Evolutionary conservation across 1,284 basidiomycete species (phyloP).

Genomic region (Irpex rosettiformis): DNA sequence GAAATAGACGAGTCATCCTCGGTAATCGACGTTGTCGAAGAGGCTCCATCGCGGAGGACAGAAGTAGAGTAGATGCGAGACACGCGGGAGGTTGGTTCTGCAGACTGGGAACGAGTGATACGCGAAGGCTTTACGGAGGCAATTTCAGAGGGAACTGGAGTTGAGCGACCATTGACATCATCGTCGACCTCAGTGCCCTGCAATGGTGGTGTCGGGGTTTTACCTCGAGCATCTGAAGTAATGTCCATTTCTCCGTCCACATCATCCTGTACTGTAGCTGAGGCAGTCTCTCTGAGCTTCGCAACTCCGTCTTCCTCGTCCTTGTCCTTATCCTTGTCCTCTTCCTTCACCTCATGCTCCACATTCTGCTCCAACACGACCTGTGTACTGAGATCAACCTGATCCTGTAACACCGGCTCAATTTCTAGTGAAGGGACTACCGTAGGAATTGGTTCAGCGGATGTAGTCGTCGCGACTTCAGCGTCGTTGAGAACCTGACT

Average conservation of each 20-base stretch:
- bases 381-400: constrained; percentile 1
- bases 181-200: constrained; percentile 21
- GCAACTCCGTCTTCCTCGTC: neutral
- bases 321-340: constrained; percentile 7
- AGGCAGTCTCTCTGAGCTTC: constrained; percentile 6
- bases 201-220: neutral
- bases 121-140: constrained; percentile 32
- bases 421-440: neutral
- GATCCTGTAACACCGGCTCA: neutral
- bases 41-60: constrained; percentile 38
- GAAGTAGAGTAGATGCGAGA: constrained; percentile 44
- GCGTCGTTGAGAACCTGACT: constrained; percentile 28
- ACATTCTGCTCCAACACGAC: constrained; percentile 2
- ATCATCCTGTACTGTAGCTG: constrained; percentile 8
- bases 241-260: constrained; percentile 13
- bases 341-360: neutral
- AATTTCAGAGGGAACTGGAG: constrained; percentile 36
- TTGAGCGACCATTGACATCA: constrained; percentile 28
- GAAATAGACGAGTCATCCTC: constrained; percentile 64
- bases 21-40: constrained; percentile 46
- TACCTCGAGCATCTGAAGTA: neutral
- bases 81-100: constrained; percentile 58
- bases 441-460: neutral
- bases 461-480: constrained; percentile 10
- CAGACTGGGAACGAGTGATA: constrained; percentile 72